Conservation (phyloP, 2,329 filamentous ascomycete species). For the Diaporthe sp. region DNA sequence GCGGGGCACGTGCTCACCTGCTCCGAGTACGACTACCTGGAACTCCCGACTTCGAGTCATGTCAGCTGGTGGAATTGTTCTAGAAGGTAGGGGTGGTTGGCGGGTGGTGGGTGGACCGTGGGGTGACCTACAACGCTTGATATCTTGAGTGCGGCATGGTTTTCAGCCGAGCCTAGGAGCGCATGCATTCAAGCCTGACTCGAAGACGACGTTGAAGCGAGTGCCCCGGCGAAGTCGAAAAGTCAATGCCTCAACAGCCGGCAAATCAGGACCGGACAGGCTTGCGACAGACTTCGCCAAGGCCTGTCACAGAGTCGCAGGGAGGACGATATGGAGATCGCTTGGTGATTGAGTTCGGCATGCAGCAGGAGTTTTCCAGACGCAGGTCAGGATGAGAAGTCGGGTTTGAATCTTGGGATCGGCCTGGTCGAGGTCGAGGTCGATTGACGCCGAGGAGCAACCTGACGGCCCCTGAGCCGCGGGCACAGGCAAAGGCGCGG, state of each 20-base stretch:
- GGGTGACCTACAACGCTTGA: slow-evolving; percentile 34
- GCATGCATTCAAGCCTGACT: slow-evolving; percentile 32
- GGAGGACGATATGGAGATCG: slow-evolving; percentile 27
- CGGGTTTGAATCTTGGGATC: slow-evolving; percentile 5
- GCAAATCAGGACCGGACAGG: slow-evolving; percentile 25
- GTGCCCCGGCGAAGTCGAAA: slow-evolving; percentile 5
- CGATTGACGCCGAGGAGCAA: slow-evolving; percentile 19
- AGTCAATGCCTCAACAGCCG: slow-evolving; percentile 23
- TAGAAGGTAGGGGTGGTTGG: slow-evolving; percentile 15
- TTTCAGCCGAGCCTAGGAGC: slow-evolving; percentile 27
- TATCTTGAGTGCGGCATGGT: slow-evolving; percentile 36
- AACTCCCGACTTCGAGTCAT: slow-evolving; percentile 72
- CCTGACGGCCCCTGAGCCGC: slow-evolving; percentile 26
- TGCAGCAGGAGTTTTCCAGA: slow-evolving; percentile 22
- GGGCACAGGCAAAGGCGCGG: slow-evolving; percentile 18
- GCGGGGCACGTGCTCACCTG: slow-evolving; percentile 63
- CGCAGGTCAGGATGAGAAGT: slow-evolving; percentile 6
- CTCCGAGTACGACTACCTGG: slow-evolving; percentile 84
- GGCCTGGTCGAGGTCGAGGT: slow-evolving; percentile 13
- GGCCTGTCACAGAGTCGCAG: slow-evolving; percentile 32
- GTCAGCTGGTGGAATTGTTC: slow-evolving; percentile 24
- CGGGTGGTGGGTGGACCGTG: not conserved
- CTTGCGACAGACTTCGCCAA: slow-evolving; percentile 26
- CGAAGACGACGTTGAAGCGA: not conserved
- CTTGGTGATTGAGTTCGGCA: slow-evolving; percentile 31